Evolutionary conservation across 164 flowering plant genomes (phyloP).

Genomic region (Nymphaea thermarum): DNA sequence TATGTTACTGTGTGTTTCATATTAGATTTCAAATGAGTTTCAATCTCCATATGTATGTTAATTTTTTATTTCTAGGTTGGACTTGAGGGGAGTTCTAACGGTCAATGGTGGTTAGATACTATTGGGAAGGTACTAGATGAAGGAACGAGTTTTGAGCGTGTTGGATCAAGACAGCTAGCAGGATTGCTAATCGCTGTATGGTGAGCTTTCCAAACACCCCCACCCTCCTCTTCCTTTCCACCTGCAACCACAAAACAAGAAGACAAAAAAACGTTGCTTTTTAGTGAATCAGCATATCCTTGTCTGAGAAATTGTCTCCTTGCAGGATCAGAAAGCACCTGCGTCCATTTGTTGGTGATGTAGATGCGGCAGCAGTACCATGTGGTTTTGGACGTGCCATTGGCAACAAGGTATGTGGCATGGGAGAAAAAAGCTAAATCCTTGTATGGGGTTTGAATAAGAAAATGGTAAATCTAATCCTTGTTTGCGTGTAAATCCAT

Average conservation of each 20-base stretch:
- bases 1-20: too few relatives aligned
- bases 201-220: constrained; percentile 24
- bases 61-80: constrained; percentile 59
- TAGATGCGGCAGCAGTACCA: constrained; percentile 93
- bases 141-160: constrained; percentile 63
- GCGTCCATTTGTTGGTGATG: constrained; percentile 69
- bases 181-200: constrained; percentile 85
- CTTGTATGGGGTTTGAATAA: too few relatives aligned
- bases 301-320: constrained; percentile 4
- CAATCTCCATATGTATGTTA: too few relatives aligned
- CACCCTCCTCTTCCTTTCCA: too few relatives aligned
- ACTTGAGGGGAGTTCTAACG: constrained; percentile 85
- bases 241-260: too few relatives aligned
- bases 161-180: constrained; percentile 96
- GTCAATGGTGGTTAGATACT: constrained; percentile 87
- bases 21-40: too few relatives aligned
- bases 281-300: neutral
- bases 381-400: constrained; percentile 98
- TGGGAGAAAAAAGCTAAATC: too few relatives aligned
- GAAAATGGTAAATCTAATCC: too few relatives aligned
- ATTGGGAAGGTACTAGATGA: constrained; percentile 85
- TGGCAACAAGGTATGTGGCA: constrained; percentile 74
- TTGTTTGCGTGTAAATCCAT: too few relatives aligned
- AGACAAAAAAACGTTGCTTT: too few relatives aligned
- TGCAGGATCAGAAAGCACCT: constrained; percentile 73